Conservation (phyloP, 345 rosid genomes). For the Streptanthus diversifolius region DNA sequence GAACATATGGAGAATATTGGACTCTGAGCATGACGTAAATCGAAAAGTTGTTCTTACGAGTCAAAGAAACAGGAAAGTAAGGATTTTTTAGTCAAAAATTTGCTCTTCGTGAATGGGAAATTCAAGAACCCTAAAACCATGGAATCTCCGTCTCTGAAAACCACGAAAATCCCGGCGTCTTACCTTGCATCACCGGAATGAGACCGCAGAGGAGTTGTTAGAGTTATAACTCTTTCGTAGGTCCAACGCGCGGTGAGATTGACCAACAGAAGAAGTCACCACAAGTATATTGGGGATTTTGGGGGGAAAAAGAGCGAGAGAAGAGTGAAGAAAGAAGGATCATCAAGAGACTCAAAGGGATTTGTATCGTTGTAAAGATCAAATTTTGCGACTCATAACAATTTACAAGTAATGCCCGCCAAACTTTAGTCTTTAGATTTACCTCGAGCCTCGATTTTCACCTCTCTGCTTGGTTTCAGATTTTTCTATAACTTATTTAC, state of each 20-base stretch:
- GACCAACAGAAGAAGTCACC: not conserved
- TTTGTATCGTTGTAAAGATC: not conserved
- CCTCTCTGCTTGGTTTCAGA: not conserved
- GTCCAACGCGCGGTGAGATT: not conserved
- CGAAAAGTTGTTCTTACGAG: not conserved
- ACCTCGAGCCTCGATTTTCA: not conserved
- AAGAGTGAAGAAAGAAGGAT: not conserved
- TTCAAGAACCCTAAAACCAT: not conserved
- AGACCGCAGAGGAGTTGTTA: not conserved
- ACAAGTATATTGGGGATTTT: not conserved
- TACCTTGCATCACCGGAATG: constrained; percentile 13
- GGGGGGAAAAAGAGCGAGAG: not conserved
- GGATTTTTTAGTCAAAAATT: not conserved
- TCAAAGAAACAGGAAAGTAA: not conserved
- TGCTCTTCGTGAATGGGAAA: not conserved
- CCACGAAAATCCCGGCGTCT: not conserved
- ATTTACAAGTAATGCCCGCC: not conserved
- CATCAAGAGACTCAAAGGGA: constrained; percentile 7
- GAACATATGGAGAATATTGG: not conserved
- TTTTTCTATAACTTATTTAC: not conserved
- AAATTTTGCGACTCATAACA: not conserved
- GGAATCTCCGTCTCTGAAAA: not conserved
- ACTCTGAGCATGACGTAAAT: not conserved
- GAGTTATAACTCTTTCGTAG: not conserved
- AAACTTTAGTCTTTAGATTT: not conserved